These are phyloP conservation scores for Sphenostylis stenocarpa DNA, from an alignment of 306 rosid genomes.

Conservation along the genomic window DNA sequence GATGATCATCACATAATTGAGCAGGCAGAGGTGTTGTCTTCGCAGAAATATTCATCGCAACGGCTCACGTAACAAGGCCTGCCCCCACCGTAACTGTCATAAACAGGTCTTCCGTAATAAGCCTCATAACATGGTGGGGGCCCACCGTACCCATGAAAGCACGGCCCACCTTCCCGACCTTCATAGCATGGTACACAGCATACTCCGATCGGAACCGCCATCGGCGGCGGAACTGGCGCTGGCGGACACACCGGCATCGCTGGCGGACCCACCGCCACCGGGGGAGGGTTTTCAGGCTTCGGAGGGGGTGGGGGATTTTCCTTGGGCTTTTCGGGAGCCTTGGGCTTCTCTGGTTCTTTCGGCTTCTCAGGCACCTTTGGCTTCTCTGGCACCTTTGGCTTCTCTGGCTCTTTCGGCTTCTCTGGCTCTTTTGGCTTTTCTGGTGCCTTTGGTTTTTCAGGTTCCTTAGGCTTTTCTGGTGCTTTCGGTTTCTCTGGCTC, in stretches of 20 bases:
- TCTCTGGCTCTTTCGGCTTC: neutral
- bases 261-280: neutral
- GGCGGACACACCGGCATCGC: neutral
- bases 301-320: neutral
- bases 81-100: conserved; percentile 58
- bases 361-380: conserved; percentile 1
- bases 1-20: conserved; percentile 49
- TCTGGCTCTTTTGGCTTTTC: neutral
- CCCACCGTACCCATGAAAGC: conserved; percentile 29
- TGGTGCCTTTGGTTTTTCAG: neutral
- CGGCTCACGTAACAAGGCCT: conserved; percentile 41
- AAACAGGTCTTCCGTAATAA: conserved; percentile 49
- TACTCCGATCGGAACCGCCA: conserved; percentile 26
- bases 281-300: neutral
- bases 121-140: conserved; percentile 37
- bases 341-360: neutral
- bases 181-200: conserved; percentile 41
- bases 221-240: neutral
- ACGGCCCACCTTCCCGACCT: conserved; percentile 51
- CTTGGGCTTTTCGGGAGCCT: neutral
- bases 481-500: neutral
- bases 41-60: conserved; percentile 47
- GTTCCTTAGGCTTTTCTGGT: neutral
- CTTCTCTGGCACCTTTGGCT: neutral
- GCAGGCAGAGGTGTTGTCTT: conserved; percentile 54